Percentiles rank a stretch among this genome's conserved stretches.
These are phyloP conservation scores for Coniochaeta sp. DNA, from an alignment of 2,329 filamentous ascomycete species.

Conservation along the genomic window DNA sequence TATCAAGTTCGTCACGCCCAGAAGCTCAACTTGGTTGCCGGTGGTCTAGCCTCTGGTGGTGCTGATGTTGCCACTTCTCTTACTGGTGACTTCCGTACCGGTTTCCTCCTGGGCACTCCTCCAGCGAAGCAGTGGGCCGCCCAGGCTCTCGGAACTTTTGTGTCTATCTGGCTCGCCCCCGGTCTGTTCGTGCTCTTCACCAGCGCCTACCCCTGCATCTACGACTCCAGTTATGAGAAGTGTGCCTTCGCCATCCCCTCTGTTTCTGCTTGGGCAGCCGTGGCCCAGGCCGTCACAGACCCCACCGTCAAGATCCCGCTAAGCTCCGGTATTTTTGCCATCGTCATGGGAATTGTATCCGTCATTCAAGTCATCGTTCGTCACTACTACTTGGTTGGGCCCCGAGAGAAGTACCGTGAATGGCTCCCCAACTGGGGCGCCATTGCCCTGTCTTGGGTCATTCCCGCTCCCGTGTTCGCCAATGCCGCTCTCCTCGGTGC, in stretches of 20 bases:
- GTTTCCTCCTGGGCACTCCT: conserved; percentile 58
- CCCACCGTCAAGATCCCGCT: conserved; percentile 46
- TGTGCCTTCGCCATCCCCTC: conserved; percentile 58
- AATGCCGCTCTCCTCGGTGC: conserved; percentile 53
- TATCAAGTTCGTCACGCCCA: conserved; percentile 45
- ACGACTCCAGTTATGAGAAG: conserved; percentile 32
- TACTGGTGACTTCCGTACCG: conserved; percentile 58
- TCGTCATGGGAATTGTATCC: conserved; percentile 45
- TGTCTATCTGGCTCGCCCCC: conserved; percentile 59
- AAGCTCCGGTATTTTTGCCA: conserved; percentile 48
- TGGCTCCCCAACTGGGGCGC: conserved; percentile 58
- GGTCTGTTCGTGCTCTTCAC: conserved; percentile 62
- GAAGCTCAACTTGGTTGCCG: conserved; percentile 58
- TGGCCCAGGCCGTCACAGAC: conserved; percentile 54
- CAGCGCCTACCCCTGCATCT: conserved; percentile 61
- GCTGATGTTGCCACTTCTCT: conserved; percentile 46
- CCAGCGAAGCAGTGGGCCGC: conserved; percentile 60
- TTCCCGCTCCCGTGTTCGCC: conserved; percentile 48
- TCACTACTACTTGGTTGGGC: conserved; percentile 45
- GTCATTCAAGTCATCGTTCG: conserved; percentile 43
- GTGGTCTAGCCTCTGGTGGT: conserved; percentile 47
- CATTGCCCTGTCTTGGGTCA: conserved; percentile 49
- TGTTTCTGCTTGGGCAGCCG: conserved; percentile 58
- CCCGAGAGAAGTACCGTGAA: conserved; percentile 42
- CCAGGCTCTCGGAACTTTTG: conserved; percentile 53